These are phyloP conservation scores for Senecio squalidus DNA, from an alignment of 140 eudicot genomes.

Conservation along the genomic window DNA sequence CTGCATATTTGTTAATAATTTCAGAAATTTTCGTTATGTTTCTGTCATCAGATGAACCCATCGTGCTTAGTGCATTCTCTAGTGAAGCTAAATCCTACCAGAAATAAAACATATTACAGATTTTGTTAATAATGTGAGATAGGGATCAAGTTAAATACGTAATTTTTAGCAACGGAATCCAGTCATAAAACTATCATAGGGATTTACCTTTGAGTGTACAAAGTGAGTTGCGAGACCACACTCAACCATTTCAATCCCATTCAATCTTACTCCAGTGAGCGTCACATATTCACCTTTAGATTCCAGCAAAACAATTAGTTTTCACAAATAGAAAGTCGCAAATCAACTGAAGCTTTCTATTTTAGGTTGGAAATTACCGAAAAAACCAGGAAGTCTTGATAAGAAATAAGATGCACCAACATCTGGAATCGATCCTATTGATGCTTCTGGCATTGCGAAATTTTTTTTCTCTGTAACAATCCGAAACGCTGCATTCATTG, in stretches of 20 bases:
- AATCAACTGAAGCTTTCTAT: background rate
- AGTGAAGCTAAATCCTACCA: slow-evolving; percentile 30
- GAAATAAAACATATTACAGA: background rate
- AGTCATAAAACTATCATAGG: no score
- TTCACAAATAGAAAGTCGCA: background rate
- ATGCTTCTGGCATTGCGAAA: slow-evolving; percentile 56
- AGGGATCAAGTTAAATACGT: no score
- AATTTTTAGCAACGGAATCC: background rate
- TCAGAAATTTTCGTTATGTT: no score
- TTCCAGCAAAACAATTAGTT: background rate
- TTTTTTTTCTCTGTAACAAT: slow-evolving; percentile 43
- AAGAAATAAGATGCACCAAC: no score
- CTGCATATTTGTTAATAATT: no score
- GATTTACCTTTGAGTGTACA: slow-evolving; percentile 39
- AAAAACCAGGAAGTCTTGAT: slow-evolving; percentile 37
- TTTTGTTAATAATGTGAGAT: no score
- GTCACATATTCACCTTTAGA: slow-evolving; percentile 41
- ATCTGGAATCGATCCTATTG: slow-evolving; percentile 39
- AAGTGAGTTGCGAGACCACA: slow-evolving; percentile 57
- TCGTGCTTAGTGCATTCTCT: no score
- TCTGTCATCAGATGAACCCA: no score
- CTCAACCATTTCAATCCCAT: slow-evolving; percentile 39
- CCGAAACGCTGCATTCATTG: slow-evolving; percentile 37
- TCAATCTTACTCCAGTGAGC: slow-evolving; percentile 36
- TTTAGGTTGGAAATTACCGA: slow-evolving; percentile 31